phyloP scores from a whole-genome alignment of 495 filamentous ascomycete species.

The Delitschia confertaspora region DNA sequence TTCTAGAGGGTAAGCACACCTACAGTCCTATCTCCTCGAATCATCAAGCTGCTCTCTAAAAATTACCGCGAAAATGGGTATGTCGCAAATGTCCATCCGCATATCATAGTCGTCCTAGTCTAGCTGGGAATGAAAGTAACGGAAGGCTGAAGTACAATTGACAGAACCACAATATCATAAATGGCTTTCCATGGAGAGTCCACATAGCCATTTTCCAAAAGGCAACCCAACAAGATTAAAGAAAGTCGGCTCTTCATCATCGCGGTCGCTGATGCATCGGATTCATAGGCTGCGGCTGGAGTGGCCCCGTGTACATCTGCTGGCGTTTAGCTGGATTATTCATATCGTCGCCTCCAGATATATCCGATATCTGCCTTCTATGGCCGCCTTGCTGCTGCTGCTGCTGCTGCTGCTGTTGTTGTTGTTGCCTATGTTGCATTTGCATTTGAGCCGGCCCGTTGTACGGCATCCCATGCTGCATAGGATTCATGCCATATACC shows the following conservation, averaged over 20 bases:
- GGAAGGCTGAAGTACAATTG: too few relatives aligned
- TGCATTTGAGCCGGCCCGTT: not conserved
- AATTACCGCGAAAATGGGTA: slow-evolving; percentile 5
- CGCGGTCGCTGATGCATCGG: slow-evolving; percentile 34
- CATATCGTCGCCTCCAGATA: slow-evolving; percentile 48
- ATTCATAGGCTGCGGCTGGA: slow-evolving; percentile 41
- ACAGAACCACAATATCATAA: too few relatives aligned
- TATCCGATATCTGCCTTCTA: slow-evolving; percentile 58
- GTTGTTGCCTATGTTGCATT: not conserved
- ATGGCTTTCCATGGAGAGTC: slow-evolving; percentile 1
- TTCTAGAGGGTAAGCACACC: too few relatives aligned
- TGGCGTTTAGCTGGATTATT: slow-evolving; percentile 49
- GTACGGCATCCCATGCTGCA: not conserved
- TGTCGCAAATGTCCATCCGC: not conserved
- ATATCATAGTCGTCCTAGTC: too few relatives aligned
- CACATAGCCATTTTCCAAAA: not conserved
- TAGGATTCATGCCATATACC: slow-evolving; percentile 27
- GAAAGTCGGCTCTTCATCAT: not conserved
- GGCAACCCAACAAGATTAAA: not conserved
- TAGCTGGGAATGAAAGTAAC: too few relatives aligned
- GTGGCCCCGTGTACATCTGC: slow-evolving; percentile 50
- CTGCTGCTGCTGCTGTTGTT: slow-evolving; percentile 4
- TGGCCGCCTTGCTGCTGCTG: slow-evolving; percentile 33
- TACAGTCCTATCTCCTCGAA: too few relatives aligned
- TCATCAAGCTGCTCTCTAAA: too few relatives aligned